Conservation (phyloP, 2,329 filamentous ascomycete species). For the Fusarium aywerte region DNA sequence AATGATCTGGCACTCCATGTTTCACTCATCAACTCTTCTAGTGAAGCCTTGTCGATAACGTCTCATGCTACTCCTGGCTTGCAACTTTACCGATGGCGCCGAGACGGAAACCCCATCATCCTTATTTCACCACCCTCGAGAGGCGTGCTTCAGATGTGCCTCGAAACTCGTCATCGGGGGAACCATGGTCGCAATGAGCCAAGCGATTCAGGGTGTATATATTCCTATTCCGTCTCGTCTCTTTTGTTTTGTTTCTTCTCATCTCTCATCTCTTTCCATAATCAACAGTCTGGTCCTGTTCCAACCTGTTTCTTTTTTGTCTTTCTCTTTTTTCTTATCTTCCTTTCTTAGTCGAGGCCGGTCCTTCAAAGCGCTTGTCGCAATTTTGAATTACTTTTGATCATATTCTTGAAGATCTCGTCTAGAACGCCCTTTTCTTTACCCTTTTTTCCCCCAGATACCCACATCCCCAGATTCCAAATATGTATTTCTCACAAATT, state of each 20-base stretch:
- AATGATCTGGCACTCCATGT: constrained; percentile 26
- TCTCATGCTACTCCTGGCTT: constrained; percentile 34
- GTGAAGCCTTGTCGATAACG: constrained; percentile 20
- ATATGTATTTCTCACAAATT: constrained; percentile 65
- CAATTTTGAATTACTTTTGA: constrained; percentile 27
- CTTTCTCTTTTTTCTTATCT: constrained; percentile 41
- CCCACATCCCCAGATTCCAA: constrained; percentile 44
- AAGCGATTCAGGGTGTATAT: constrained; percentile 1
- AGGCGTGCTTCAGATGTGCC: constrained; percentile 45
- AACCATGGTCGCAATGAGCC: not conserved
- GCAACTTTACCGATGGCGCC: constrained; percentile 23
- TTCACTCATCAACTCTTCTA: constrained; percentile 24
- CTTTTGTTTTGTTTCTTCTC: constrained; percentile 38
- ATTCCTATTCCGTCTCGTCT: constrained; percentile 51
- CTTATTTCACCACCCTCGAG: constrained; percentile 19
- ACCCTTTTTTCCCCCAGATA: constrained; percentile 28
- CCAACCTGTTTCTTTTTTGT: constrained; percentile 43
- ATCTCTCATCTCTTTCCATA: constrained; percentile 39
- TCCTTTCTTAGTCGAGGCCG: constrained; percentile 45
- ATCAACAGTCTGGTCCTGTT: constrained; percentile 41
- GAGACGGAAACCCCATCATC: constrained; percentile 41
- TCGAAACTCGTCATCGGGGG: constrained; percentile 30
- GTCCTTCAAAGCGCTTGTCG: constrained; percentile 50
- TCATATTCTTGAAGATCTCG: constrained; percentile 2
- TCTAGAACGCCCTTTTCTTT: constrained; percentile 43